Evolutionary conservation across 2,329 filamentous ascomycete genomes (phyloP), one percentile per base, ranked within the genome.

Genomic region (Aspergillus persii): DNA sequence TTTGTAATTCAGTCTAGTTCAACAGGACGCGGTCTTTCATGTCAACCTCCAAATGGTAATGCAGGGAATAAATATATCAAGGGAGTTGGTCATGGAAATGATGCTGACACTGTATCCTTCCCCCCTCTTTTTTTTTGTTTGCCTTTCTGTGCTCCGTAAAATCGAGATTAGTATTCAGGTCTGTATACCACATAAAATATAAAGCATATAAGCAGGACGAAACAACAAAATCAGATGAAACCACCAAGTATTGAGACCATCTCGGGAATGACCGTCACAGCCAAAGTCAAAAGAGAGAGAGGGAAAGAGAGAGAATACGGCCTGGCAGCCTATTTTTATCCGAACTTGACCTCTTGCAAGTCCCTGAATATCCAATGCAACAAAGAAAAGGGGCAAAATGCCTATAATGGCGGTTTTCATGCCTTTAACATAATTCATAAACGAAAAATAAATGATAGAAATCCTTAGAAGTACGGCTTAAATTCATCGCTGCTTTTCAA

Each of bases 201-300:
- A 48, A 23, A 23, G 18, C 18, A 23, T 23, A 23, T 23, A 23
- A 2, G 18, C 18, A 23, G 18, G 18, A 23, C 2, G 18, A 33
- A 53, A 44, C 18, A 39, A 39, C n/a, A 31, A 3, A 7, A 36
- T 53, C 15, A 26, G 2, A 26, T 39, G 6, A 41, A 39, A 18
- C 4, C 57, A 51, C 69, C 58, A 68, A 63, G 41, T 65, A 66
- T 41, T 23, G 18, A 23, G 71, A 64, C 54, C n/a, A 54, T 33
- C 8, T 26, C 26, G 18, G 15, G 18, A 30, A 33, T 33, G 23
- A 26, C 31, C 23, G 9, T 39, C 23, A 5, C 27, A 11, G 23
- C 8, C 23, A 27, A 15, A 27, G 9, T 30, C 36, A 53, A 53
- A 39, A 26, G 15, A 29, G 4, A 26, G 44, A 41, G 15, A 54